A percentile compares a stretch with the other conserved stretches of the same genome.
These are phyloP conservation scores for Trichoderma lentiforme DNA, from an alignment of 2,329 filamentous ascomycete genomes.

Conservation along the genomic window DNA sequence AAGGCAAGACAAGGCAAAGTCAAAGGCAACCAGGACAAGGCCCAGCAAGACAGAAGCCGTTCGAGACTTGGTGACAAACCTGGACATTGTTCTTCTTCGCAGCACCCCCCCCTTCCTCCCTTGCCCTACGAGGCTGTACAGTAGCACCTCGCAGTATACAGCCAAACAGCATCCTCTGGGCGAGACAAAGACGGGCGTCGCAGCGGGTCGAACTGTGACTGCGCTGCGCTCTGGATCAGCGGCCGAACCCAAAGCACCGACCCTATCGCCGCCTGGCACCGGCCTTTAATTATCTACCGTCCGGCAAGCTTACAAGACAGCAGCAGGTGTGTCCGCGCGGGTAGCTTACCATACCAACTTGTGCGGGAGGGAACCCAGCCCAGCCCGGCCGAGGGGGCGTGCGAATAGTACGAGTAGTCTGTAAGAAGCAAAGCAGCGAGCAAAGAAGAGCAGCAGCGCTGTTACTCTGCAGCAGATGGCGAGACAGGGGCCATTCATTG, in stretches of 20 bases:
- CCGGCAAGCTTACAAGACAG: background rate
- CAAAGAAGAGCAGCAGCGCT: background rate
- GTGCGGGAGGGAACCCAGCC: background rate
- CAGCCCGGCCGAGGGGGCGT: background rate
- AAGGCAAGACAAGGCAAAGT: background rate
- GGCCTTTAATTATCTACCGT: background rate
- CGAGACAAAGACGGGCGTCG: slow-evolving; percentile 4
- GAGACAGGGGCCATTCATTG: background rate
- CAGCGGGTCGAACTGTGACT: background rate
- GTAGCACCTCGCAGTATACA: background rate
- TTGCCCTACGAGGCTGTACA: background rate
- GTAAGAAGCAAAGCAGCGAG: background rate
- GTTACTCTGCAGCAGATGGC: background rate
- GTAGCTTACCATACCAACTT: background rate
- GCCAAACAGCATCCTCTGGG: background rate
- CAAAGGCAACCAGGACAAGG: background rate
- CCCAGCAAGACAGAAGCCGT: background rate
- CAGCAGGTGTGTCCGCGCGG: background rate
- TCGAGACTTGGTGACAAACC: background rate
- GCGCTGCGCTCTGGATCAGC: background rate
- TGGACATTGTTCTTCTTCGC: background rate
- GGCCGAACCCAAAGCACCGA: slow-evolving; percentile 12
- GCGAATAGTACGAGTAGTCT: background rate
- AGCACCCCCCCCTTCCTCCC: background rate
- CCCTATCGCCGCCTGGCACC: slow-evolving; percentile 8